Evolutionary conservation across 306 rosid species (phyloP), one percentile per base, ranked within the genome.

Genomic region (Rubus idaeus): DNA sequence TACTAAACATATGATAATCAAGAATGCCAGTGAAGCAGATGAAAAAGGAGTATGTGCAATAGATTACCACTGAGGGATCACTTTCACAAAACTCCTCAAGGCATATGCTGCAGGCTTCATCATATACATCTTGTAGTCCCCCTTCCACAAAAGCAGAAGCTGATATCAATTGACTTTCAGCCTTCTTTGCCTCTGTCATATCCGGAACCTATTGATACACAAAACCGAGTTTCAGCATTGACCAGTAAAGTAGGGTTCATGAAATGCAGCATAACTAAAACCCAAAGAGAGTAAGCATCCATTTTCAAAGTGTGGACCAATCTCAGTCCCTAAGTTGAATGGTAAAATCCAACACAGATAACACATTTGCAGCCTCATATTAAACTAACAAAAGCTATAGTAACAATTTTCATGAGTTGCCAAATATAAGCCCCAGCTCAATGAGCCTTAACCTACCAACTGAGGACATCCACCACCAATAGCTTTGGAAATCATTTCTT

Each of bases 131-230:
- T 81, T 92, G 99, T 82, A 96, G 81, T 40, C 99, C 99, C 50
- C 99, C 97, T 85, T 96, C 98, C 75, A 96, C 98, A 83, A 96
- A 96, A 51, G 99, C 99, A 2, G 84, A 96, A 68, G 91, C 92
- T 1, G 99, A 96, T 60, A 86, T 87, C 89, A 89, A 74, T 3
- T 82, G 93, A 83, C 77, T 80, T 73, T 85, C 96, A 62, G 67
- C 41, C 52, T 71, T 74, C 74, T 65, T 78, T 67, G 86, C 84
- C 73, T 68, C 86, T 77, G 81, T 91, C 89, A 90, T 88, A 79
- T 77, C 84, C 42, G 58, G 75, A 86, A 84, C 85, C 91, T 86
- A 79, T 37, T 35, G 49, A 83, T 60, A 74, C 23, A 73, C 30
- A 76, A 88, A 18, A 71, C 79, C 68, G 17, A 79, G 83, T 20